Percentiles rank a stretch among this genome's conserved stretches.
Conservation (phyloP, 179 eudicot species). For the Pouteria campechiana region DNA sequence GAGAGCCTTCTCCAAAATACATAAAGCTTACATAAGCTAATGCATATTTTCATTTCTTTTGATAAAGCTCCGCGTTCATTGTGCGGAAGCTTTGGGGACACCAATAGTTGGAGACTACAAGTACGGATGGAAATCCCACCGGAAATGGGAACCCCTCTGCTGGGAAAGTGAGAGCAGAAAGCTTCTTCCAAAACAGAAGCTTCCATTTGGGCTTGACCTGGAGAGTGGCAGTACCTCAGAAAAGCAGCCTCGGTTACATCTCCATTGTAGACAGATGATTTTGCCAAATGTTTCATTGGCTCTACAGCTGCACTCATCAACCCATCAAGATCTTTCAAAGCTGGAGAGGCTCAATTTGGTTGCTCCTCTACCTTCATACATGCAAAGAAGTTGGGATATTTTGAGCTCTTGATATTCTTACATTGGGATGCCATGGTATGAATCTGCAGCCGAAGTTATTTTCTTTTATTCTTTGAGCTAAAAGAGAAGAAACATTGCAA, state of each 20-base stretch:
- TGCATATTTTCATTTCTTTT: background rate
- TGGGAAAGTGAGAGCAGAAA: conserved; percentile 9
- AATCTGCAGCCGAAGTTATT: too few species aligned
- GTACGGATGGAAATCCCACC: conserved; percentile 92
- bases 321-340: conserved; percentile 30
- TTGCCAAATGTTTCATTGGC: conserved; percentile 54
- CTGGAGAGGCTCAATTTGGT: conserved; percentile 41
- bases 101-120: conserved; percentile 97
- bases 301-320: conserved; percentile 24
- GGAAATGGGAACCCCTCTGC: conserved; percentile 26
- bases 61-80: conserved; percentile 84
- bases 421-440: too few species aligned
- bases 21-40: too few species aligned
- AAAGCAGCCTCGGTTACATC: conserved; percentile 62
- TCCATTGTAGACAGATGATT: conserved; percentile 81
- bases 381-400: conserved; percentile 87
- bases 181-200: conserved; percentile 4
- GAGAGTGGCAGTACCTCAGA: conserved; percentile 55
- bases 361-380: conserved; percentile 80
- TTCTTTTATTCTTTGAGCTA: too few species aligned
- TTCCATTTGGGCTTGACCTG: conserved; percentile 24
- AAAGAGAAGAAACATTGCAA: too few species aligned
- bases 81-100: conserved; percentile 89
- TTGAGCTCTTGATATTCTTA: conserved; percentile 29
- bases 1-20: background rate